phyloP scores from a whole-genome alignment of 75 land plant species.

The Chamaecyparis obtusa region DNA sequence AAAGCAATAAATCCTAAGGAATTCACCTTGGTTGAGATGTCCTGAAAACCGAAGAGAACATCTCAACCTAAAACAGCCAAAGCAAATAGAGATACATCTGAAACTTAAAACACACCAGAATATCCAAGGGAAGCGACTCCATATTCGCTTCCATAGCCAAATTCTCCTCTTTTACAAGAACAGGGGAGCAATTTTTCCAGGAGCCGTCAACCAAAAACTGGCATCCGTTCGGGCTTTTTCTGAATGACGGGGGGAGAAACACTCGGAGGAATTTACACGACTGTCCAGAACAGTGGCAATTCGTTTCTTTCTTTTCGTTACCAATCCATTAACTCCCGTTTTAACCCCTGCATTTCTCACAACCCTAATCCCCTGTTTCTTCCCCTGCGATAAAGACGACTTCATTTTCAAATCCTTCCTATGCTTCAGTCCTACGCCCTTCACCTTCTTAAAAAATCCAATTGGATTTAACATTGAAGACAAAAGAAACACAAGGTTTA shows the following conservation, averaged over 20 bases:
- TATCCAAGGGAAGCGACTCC: not conserved
- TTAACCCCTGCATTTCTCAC: not conserved
- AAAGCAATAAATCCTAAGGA: too few relatives aligned
- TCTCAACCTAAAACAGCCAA: too few relatives aligned
- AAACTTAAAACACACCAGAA: not conserved
- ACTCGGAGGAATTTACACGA: not conserved
- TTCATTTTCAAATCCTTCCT: not conserved
- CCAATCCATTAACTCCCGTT: not conserved
- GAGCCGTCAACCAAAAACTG: not conserved
- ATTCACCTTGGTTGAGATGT: too few relatives aligned
- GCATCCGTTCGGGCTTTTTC: not conserved
- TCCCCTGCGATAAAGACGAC: not conserved
- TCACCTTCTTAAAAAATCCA: not conserved
- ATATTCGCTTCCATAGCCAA: not conserved
- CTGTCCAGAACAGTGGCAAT: not conserved
- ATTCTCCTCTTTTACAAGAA: not conserved
- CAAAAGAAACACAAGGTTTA: too few relatives aligned
- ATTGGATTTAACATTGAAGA: too few relatives aligned
- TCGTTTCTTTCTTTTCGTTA: not conserved
- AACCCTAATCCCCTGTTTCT: not conserved
- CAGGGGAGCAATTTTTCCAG: not conserved
- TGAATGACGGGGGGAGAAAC: not conserved
- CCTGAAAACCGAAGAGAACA: too few relatives aligned
- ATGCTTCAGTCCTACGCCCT: not conserved
- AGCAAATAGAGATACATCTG: too few relatives aligned